A percentile compares a stretch with the other conserved stretches of the same genome.
These are phyloP conservation scores for Hypoxylon trugodes DNA, from an alignment of 495 filamentous ascomycete genomes.

Conservation along the genomic window DNA sequence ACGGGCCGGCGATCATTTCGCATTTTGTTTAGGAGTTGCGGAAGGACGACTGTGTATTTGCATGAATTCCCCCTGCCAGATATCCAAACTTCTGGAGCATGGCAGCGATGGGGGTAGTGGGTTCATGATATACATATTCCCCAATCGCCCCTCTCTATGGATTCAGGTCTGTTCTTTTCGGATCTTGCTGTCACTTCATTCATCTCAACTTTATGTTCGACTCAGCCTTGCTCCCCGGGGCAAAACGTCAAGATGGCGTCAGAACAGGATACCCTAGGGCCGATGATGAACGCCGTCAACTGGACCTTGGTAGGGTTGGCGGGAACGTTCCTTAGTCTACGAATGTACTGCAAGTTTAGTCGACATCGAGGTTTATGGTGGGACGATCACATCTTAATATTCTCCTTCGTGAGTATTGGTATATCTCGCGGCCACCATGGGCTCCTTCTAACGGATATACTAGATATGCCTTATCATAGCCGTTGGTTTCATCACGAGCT, in stretches of 20 bases:
- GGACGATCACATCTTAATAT: conserved; percentile 50
- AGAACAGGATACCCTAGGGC: conserved; percentile 25
- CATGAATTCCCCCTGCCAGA: conserved; percentile 1
- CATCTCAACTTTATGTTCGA: conserved; percentile 4
- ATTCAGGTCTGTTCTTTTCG: not conserved
- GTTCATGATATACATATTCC: conserved; percentile 26
- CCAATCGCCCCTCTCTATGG: conserved; percentile 12
- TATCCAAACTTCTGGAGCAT: conserved; percentile 1
- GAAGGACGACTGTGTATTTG: not conserved
- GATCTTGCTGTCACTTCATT: conserved; percentile 17
- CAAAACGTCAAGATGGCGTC: conserved; percentile 12
- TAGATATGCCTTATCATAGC: conserved; percentile 26
- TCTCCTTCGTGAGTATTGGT: conserved; percentile 46
- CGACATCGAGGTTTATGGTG: conserved; percentile 43
- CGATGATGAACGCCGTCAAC: conserved; percentile 52
- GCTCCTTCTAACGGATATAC: conserved; percentile 2
- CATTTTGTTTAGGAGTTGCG: conserved; percentile 4
- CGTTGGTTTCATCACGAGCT: conserved; percentile 31
- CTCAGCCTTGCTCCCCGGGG: not conserved
- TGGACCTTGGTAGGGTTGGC: conserved; percentile 46
- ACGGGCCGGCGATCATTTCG: conserved; percentile 12
- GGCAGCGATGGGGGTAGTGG: conserved; percentile 2
- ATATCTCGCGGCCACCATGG: not conserved
- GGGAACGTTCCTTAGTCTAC: conserved; percentile 42
- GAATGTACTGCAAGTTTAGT: conserved; percentile 44